Evolutionary conservation across 169 alveolate species (phyloP), one percentile per base, ranked within the genome.

Genomic region (Plasmodium malariae): DNA sequence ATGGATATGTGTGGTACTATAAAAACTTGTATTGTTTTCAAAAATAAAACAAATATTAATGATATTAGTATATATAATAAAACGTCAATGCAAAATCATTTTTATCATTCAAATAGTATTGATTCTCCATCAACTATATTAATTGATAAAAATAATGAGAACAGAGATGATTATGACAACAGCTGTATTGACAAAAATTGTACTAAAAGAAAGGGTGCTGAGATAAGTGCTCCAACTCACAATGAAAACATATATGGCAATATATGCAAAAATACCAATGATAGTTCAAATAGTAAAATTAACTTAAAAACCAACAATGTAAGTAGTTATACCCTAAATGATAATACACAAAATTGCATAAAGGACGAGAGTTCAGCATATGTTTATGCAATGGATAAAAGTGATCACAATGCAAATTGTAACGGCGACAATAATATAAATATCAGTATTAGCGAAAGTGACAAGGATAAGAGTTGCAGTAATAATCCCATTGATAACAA

Each of bases 11-110:
- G 94, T 26, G 95, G 95, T 3, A 87, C 74, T 5, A 93, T 96
- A 12, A 71, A 95, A 72, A 91, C 92, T 30, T 89, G 95, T 54
- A 95, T 96, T 24, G 96, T 94, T 21, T 95, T 96, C 74, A 95
- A 95, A 86, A 92, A 91, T 59, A 93, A 92, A 85, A 91, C 91
- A 37, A 62, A 83, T 57, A 51, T 48, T 26, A 54, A 59, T 67
- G 83, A 67, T 43, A 28, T 26, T 6, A 57, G 36, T 19, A 65
- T 45, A 36, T 60, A 4, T 45, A 30, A 49, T 30, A 59, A 72
- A 51, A 72, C 54, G 11, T 24, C 86, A 11, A 51, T 48, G 88
- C 21, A 74, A 74, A 57, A 65, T 57, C 72, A 62, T 26, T 21
- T 78, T 14, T 63, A 60, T 54, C 11, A 78, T 37, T 36, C 76